Evolutionary conservation across 371 early-diverging fungal genomes (phyloP).

Genomic region (Homolaphlyctis polyrhiza): DNA sequence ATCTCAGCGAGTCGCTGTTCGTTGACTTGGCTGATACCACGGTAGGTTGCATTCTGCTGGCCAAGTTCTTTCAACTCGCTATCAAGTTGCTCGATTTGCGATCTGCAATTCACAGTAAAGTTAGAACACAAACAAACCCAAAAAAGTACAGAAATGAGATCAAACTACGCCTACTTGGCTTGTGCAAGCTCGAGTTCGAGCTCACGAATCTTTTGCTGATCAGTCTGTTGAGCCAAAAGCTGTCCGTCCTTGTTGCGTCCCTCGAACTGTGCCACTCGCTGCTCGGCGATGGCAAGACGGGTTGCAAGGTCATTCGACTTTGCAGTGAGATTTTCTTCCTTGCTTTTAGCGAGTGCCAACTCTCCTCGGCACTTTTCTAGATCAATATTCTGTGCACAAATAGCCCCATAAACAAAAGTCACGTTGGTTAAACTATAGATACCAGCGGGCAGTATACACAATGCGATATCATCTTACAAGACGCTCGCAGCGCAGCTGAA

Average conservation of each 20-base stretch:
- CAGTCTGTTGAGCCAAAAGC: not conserved
- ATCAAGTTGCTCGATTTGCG: slow-evolving; percentile 14
- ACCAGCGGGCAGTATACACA: slow-evolving; percentile 9
- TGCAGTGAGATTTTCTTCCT: slow-evolving; percentile 19
- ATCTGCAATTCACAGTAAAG: too few relatives aligned
- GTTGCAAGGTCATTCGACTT: slow-evolving; percentile 19
- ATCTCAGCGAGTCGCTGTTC: slow-evolving; percentile 30
- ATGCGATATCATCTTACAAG: slow-evolving; percentile 7
- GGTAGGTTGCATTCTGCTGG: slow-evolving; percentile 28
- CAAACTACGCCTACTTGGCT: too few relatives aligned
- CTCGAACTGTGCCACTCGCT: slow-evolving; percentile 18
- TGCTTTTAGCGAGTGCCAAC: slow-evolving; percentile 10
- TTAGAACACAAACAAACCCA: too few relatives aligned
- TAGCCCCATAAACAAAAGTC: too few relatives aligned
- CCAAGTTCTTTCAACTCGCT: slow-evolving; percentile 21
- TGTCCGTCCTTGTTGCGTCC: not conserved
- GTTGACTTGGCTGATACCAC: slow-evolving; percentile 24
- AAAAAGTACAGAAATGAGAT: too few relatives aligned
- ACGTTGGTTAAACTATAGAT: slow-evolving; percentile 11
- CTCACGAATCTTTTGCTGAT: slow-evolving; percentile 15
- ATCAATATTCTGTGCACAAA: slow-evolving; percentile 21
- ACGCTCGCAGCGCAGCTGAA: slow-evolving; percentile 19
- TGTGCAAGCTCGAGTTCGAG: slow-evolving; percentile 19
- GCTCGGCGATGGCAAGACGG: slow-evolving; percentile 20
- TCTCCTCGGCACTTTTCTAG: slow-evolving; percentile 25